Evolutionary conservation across 306 rosid species (phyloP), one percentile per base, ranked within the genome.

Genomic region (Herpetospermum pedunculosum): DNA sequence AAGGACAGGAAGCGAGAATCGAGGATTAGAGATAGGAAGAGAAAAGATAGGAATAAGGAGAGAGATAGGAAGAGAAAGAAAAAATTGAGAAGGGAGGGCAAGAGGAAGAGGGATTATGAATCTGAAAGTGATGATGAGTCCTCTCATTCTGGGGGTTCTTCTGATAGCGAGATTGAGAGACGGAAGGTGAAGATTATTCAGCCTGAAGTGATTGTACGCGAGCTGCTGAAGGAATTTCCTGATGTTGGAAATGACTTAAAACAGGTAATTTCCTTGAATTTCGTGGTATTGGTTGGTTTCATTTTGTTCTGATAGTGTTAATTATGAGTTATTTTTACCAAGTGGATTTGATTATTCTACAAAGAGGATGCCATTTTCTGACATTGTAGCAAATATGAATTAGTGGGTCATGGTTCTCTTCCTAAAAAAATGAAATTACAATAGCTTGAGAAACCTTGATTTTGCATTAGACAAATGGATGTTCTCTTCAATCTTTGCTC

Each of bases 191-290:
- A 67, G 81, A 72, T 77, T 80, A 60, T 78, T 79, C 80, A 84
- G 7, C 93, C 97, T 32, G 80, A 83, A 77, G 62, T 50, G 4
- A 83, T 78, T 32, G 52, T 90, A 29, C 78, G 65, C 8, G 84
- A 84, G 34, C 77, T 93, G 85, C 76, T 90, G 86, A 80, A 30
- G 15, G 84, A 85, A 69, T 93, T 93, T 46, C 97, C 97, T 57
- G 83, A 81, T 47, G 92, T 84, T 54, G 92, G 84, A 76, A 84
- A 77, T 77, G 95, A 93, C 71, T 85, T 93, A 81, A 85, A 80
- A 54, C 90, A 81, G 98, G 98, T 93, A 59, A 18, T 54, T 10
- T 4, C 29, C 8, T 4, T 34, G 9, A 21, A 8, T 21, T 43
- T 63, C 26, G 75, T 49, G 26, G 23, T 13, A 43, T 5, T 71